phyloP scores from a whole-genome alignment of 2,329 filamentous ascomycete species.

The Hypoxylon sp. region DNA sequence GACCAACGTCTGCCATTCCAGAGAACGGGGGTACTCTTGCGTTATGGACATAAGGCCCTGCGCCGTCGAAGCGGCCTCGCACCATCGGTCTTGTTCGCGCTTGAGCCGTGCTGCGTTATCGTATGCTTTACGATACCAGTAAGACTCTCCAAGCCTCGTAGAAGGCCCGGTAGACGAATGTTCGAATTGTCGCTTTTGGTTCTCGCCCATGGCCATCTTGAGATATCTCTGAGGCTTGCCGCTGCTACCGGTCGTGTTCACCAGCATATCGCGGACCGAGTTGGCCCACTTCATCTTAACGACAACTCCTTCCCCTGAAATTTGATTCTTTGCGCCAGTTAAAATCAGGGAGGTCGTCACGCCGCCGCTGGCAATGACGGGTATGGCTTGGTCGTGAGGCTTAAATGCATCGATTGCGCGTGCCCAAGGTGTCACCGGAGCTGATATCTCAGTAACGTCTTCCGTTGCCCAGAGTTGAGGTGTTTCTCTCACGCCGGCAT shows the following conservation, averaged over 20 bases:
- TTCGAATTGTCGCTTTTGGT: constrained; percentile 39
- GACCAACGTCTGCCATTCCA: constrained; percentile 40
- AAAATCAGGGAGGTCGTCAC: constrained; percentile 41
- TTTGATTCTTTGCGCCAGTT: constrained; percentile 42
- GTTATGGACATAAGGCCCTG: constrained; percentile 18
- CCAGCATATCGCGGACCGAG: constrained; percentile 32
- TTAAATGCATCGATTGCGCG: constrained; percentile 42
- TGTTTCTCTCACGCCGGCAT: constrained; percentile 34
- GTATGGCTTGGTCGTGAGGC: constrained; percentile 40
- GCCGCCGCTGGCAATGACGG: constrained; percentile 43
- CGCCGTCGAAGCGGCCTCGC: constrained; percentile 19
- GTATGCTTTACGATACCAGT: constrained; percentile 42
- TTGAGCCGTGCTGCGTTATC: constrained; percentile 31
- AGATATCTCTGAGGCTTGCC: constrained; percentile 38
- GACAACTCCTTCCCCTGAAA: constrained; percentile 41
- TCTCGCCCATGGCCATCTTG: constrained; percentile 42
- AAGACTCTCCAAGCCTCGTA: constrained; percentile 37
- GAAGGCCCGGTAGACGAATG: constrained; percentile 23
- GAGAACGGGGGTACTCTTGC: constrained; percentile 32
- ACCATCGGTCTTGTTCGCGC: constrained; percentile 36
- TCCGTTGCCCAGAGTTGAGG: constrained; percentile 39
- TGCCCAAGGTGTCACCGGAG: constrained; percentile 39
- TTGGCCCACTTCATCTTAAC: constrained; percentile 41
- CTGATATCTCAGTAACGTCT: constrained; percentile 40
- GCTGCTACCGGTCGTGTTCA: constrained; percentile 26